Percentiles rank a stretch among this genome's conserved stretches.
These are phyloP conservation scores for Auxenochlorella pyrenoidosa DNA, from an alignment of 139 green algal species.

Conservation along the genomic window DNA sequence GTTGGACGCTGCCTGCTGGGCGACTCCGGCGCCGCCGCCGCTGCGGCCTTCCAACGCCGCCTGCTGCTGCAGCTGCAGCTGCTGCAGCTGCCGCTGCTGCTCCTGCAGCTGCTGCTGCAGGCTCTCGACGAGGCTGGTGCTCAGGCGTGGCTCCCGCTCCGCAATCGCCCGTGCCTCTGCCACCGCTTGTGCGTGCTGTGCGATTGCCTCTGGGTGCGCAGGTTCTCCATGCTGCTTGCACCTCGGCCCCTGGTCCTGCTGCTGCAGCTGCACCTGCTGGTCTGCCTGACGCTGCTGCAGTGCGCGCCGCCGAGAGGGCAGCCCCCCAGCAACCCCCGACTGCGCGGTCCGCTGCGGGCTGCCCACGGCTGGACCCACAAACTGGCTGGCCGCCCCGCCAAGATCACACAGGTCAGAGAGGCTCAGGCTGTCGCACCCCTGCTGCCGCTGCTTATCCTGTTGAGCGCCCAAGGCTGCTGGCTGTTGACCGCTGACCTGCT, in stretches of 20 bases:
- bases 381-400: not conserved
- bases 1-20: not conserved
- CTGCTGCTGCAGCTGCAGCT: slow-evolving; percentile 22
- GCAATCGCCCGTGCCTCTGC: no score
- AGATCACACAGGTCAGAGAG: slow-evolving; percentile 17
- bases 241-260: not conserved
- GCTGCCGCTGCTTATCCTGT: not conserved
- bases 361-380: not conserved
- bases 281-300: not conserved
- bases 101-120: slow-evolving; percentile 22
- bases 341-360: slow-evolving; percentile 7
- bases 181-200: not conserved
- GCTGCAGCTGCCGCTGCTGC: slow-evolving; percentile 1
- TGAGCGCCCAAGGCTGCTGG: no score
- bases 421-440: not conserved
- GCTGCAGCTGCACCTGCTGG: not conserved
- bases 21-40: not conserved
- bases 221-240: not conserved
- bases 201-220: not conserved
- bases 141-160: no score
- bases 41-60: not conserved
- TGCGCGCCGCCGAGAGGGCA: not conserved
- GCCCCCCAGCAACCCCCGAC: not conserved
- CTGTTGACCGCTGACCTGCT: not conserved
- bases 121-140: not conserved